These are phyloP conservation scores for Chlamydomonas incerta DNA, from an alignment of 139 green algal genomes.

Conservation along the genomic window DNA sequence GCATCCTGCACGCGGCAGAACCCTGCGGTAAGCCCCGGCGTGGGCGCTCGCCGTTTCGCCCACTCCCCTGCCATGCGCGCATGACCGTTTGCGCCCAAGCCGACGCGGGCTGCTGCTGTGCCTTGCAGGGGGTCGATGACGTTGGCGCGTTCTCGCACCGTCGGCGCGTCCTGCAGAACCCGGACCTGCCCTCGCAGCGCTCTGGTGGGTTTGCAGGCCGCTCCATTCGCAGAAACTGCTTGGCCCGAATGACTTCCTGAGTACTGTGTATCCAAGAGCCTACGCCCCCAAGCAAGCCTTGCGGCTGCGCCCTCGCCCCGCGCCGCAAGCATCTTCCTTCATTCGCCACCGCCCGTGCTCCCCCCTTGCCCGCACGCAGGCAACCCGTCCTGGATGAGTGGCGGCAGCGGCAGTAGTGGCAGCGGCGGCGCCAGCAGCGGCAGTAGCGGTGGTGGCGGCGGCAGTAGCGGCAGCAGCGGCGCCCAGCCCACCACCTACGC, in stretches of 20 bases:
- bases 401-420: neutral
- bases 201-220: neutral
- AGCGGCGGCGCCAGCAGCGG: neutral
- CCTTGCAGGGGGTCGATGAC: too few relatives aligned
- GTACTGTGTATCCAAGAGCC: neutral
- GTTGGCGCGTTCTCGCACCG: too few relatives aligned
- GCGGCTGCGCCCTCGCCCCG: too few relatives aligned
- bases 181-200: neutral
- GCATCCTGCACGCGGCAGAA: too few relatives aligned
- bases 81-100: too few relatives aligned
- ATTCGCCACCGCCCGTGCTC: neutral
- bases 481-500: neutral
- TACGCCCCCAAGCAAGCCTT: neutral
- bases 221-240: neutral
- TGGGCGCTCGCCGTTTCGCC: too few relatives aligned
- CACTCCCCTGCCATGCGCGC: too few relatives aligned
- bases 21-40: too few relatives aligned
- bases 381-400: neutral
- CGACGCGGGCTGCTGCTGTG: too few relatives aligned
- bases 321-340: too few relatives aligned
- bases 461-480: neutral
- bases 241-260: too few relatives aligned
- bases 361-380: neutral
- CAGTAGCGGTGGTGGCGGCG: neutral
- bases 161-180: conserved; percentile 15